These are phyloP conservation scores for Nannochloropsis gaditana DNA, from an alignment of 108 stramenopile species.

Conservation along the genomic window DNA sequence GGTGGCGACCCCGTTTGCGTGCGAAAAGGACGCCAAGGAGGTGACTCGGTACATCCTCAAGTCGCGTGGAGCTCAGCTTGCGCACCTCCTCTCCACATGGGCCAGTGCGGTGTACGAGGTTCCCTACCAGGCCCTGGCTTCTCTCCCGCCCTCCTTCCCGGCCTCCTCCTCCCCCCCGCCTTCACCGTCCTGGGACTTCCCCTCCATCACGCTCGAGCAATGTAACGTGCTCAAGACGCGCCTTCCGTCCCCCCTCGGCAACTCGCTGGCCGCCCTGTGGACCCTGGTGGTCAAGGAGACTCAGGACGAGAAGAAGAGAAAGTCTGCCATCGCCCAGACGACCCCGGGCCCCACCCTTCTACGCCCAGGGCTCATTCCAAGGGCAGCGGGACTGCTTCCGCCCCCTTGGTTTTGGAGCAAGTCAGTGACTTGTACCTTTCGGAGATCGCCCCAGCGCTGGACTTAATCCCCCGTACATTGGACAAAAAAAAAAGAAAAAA, in stretches of 20 bases:
- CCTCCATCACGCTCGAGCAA: background rate
- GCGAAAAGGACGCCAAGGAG: background rate
- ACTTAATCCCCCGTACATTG: background rate
- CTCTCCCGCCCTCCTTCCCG: background rate
- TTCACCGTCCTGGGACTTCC: background rate
- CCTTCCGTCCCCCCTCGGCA: background rate
- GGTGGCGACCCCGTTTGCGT: background rate
- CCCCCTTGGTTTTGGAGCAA: background rate
- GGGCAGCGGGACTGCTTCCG: background rate
- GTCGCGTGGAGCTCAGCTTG: conserved; percentile 2
- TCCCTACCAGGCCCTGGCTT: background rate
- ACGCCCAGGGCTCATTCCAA: background rate
- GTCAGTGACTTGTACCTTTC: background rate
- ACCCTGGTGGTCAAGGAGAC: conserved; percentile 12
- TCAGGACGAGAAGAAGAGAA: background rate
- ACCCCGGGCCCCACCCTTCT: no score
- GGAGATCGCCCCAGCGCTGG: background rate
- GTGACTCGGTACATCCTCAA: background rate
- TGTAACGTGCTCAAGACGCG: background rate
- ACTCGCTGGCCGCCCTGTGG: background rate
- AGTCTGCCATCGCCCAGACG: background rate
- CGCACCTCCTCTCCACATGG: background rate
- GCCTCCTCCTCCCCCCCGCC: background rate
- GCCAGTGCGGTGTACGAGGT: background rate
- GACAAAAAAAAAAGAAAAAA: background rate